A percentile compares a stretch with the other conserved stretches of the same genome.
Evolutionary conservation across 192 early-diverging fungal species (phyloP).

Genomic region (Linnemannia hyalina): DNA sequence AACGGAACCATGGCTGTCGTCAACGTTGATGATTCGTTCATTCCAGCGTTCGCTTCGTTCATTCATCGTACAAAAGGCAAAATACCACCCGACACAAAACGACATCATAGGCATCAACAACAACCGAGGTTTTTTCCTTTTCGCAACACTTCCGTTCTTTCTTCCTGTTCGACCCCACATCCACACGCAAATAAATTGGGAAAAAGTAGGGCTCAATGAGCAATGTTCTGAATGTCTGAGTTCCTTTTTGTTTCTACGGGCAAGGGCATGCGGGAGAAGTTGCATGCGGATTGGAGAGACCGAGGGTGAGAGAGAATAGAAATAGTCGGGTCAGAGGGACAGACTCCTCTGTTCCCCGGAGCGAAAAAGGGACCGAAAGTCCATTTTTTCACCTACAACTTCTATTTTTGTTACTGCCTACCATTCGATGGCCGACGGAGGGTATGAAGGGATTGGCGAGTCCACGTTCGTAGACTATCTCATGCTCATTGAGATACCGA

Average conservation of each 20-base stretch:
- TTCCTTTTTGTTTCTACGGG: not conserved
- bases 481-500: not conserved
- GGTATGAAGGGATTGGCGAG: too few relatives aligned
- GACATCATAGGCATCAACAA: not conserved
- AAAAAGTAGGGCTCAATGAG: not conserved
- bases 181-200: not conserved
- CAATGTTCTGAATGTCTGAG: not conserved
- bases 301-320: not conserved
- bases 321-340: conserved; percentile 2
- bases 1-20: not conserved
- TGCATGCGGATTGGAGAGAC: not conserved
- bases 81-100: not conserved
- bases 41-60: not conserved
- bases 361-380: conserved; percentile 4
- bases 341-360: not conserved
- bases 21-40: not conserved
- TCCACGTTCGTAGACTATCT: not conserved
- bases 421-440: too few relatives aligned
- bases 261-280: not conserved
- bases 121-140: conserved; percentile 2
- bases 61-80: not conserved
- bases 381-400: not conserved
- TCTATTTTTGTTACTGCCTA: too few relatives aligned
- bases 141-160: not conserved
- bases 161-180: not conserved